Conservation (phyloP, 1,284 basidiomycete genomes). For the Leucoagaricus sp. region DNA sequence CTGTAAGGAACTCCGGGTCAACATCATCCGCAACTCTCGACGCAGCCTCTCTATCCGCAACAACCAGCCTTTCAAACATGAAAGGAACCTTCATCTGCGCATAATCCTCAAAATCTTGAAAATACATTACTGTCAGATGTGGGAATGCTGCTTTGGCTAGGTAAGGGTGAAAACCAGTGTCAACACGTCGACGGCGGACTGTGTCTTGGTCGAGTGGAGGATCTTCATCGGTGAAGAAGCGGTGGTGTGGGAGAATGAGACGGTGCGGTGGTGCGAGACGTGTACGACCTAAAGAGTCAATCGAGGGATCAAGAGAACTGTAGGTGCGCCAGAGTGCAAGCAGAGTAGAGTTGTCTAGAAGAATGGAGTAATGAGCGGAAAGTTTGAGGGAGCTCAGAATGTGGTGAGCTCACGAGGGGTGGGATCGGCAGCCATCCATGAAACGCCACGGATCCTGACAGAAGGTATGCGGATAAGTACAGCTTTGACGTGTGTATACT, state of each 20-base stretch:
- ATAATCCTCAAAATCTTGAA: constrained; percentile 78
- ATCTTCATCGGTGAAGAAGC: constrained; percentile 49
- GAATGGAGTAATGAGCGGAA: background rate
- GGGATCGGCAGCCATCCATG: constrained; percentile 55
- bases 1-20: constrained; percentile 50
- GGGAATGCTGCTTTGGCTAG: constrained; percentile 74
- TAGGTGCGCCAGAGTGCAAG: constrained; percentile 82
- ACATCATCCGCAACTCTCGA: constrained; percentile 34
- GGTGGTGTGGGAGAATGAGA: constrained; percentile 70
- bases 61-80: constrained; percentile 72
- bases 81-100: constrained; percentile 67
- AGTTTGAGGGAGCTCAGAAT: background rate
- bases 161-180: constrained; percentile 63
- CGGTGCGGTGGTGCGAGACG: constrained; percentile 69
- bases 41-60: constrained; percentile 72
- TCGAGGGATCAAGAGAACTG: constrained; percentile 61
- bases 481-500: no score
- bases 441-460: constrained; percentile 53
- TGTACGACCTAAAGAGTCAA: constrained; percentile 49
- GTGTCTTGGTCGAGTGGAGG: constrained; percentile 50
- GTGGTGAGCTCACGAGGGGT: constrained; percentile 42
- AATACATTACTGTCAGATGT: constrained; percentile 63
- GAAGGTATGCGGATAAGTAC: no score
- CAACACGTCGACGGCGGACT: constrained; percentile 44
- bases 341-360: constrained; percentile 67